Evolutionary conservation across 441 rosid species (phyloP), one percentile per base, ranked within the genome.

Genomic region (Pelargonium cotyledonis): DNA sequence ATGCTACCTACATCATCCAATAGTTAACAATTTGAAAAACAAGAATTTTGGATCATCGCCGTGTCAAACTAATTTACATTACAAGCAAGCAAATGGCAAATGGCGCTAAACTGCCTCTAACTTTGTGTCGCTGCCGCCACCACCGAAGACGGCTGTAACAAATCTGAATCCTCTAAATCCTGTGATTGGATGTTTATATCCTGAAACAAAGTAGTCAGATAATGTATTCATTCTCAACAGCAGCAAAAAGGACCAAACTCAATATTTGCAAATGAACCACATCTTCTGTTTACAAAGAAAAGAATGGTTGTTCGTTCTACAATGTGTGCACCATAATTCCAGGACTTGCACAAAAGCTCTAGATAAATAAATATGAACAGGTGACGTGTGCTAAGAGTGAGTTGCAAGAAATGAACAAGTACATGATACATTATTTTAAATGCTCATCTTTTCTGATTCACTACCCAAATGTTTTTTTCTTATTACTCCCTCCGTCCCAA

Each of bases 141-240:
- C 35, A 4, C 35, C 35, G 40, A 35, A 0, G 40, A 35, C 58
- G 15, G 58, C 18, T 51, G 58, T 51, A 51, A 51, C 16, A 51
- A 51, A 2, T 51, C 58, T 2, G 58, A 51, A 51, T 51, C 58
- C 16, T 51, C 58, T n/a, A 51, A 51, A 51, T 51, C 58, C 58
- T 51, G 58, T 15, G 58, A 51, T 51, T 51, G 58, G 58, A 51
- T 51, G 7, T n/a, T 15, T 51, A 51, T 51, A 51, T 51, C 58
- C 58, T 51, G 58, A 14, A 51, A 35, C 40, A 35, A 5, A 35
- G 7, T 35, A 35, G 7, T 35, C 40, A 35, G 6, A 35, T 35
- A 35, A 35, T 35, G 40, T 3, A 35, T 5, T 29, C 35, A 29
- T 2, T 29, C 35, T 29, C 57, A 14, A 49, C 2, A 49, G 57